These are phyloP conservation scores for Erythrobasidium yunnanense DNA, from an alignment of 768 basidiomycete genomes.

Conservation along the genomic window DNA sequence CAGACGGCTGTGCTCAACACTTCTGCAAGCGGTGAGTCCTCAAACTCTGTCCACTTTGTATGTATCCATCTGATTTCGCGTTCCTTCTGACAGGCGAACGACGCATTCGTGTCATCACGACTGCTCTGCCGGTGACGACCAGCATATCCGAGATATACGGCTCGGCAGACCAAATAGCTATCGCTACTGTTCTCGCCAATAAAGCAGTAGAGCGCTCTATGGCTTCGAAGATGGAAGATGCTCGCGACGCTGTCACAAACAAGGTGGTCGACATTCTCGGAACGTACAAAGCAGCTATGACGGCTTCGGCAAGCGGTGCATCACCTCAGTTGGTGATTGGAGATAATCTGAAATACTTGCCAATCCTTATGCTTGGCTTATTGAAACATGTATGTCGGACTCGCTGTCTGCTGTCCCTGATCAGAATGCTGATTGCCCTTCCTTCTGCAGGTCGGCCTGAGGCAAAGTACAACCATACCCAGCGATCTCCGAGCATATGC, in stretches of 20 bases:
- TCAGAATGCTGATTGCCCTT: not conserved
- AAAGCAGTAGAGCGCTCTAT: slow-evolving; percentile 84
- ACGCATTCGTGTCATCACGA: slow-evolving; percentile 79
- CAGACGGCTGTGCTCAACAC: slow-evolving; percentile 93
- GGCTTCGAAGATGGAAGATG: slow-evolving; percentile 77
- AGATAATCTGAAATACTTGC: slow-evolving; percentile 89
- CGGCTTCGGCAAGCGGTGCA: slow-evolving; percentile 80
- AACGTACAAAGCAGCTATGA: slow-evolving; percentile 93
- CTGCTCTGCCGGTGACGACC: slow-evolving; percentile 74
- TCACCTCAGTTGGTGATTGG: slow-evolving; percentile 84
- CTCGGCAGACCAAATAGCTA: slow-evolving; percentile 76
- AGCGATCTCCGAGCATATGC: slow-evolving; percentile 93
- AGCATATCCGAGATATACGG: slow-evolving; percentile 81
- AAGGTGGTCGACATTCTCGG: slow-evolving; percentile 71
- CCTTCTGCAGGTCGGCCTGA: slow-evolving; percentile 62
- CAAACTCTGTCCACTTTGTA: not conserved
- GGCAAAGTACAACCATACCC: slow-evolving; percentile 93
- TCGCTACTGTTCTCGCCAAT: slow-evolving; percentile 72
- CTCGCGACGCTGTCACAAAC: slow-evolving; percentile 70
- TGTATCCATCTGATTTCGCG: not conserved
- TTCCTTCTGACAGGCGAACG: slow-evolving; percentile 52
- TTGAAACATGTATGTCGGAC: slow-evolving; percentile 69
- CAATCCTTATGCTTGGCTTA: slow-evolving; percentile 74
- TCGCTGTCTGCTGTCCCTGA: not conserved
- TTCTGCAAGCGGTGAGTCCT: slow-evolving; percentile 63